These are phyloP conservation scores for Candida insectalens DNA, from an alignment of 805 yeast genomes.

Conservation along the genomic window DNA sequence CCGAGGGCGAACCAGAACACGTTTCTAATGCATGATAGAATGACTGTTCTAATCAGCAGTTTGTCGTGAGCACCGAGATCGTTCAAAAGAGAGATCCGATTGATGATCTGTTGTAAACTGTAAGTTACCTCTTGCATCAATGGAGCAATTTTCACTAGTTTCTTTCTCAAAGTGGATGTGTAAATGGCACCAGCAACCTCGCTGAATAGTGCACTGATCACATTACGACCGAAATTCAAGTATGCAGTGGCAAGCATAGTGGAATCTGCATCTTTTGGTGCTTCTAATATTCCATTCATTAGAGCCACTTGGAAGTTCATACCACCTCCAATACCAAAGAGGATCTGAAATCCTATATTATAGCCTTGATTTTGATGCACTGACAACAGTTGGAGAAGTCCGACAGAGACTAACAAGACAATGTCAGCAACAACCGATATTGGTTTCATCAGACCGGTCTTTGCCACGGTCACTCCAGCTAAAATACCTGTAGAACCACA, in stretches of 20 bases:
- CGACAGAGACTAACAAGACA: conserved; percentile 27
- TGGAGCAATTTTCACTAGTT: conserved; percentile 5
- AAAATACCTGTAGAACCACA: not conserved
- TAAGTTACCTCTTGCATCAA: not conserved
- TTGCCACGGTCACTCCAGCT: conserved; percentile 28
- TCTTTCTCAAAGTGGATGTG: conserved; percentile 18
- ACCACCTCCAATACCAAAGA: conserved; percentile 39
- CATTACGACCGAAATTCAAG: conserved; percentile 32
- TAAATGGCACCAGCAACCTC: conserved; percentile 34
- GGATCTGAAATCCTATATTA: conserved; percentile 36
- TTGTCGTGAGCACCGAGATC: conserved; percentile 8
- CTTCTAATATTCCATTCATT: conserved; percentile 33
- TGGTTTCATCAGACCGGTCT: conserved; percentile 32
- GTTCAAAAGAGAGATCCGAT: conserved; percentile 3
- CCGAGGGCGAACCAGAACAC: conserved; percentile 34
- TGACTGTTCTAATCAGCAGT: conserved; percentile 7
- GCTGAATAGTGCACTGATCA: conserved; percentile 37
- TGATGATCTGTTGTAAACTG: conserved; percentile 1
- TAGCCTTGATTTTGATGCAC: conserved; percentile 25
- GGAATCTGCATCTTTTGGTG: conserved; percentile 42
- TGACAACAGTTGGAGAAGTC: conserved; percentile 30
- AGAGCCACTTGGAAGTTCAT: conserved; percentile 33
- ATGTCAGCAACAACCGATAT: conserved; percentile 27
- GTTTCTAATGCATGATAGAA: conserved; percentile 30
- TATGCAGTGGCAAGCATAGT: conserved; percentile 38